Conservation (phyloP, 2,329 filamentous ascomycete species). For the Lasiodiplodia sp. region DNA sequence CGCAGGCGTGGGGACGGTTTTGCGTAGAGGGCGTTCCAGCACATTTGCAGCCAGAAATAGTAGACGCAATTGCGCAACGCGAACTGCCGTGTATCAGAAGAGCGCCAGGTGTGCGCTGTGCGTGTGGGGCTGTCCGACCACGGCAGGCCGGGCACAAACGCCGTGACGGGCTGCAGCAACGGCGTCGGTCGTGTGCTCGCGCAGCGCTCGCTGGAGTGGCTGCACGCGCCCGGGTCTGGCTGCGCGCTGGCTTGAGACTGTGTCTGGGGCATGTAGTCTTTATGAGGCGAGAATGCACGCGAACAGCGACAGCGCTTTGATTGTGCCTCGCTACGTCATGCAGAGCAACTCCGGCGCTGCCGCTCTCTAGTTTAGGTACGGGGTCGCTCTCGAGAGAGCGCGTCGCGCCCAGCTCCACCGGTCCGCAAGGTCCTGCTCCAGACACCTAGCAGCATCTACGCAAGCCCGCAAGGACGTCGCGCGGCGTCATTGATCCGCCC, state of each 20-base stretch:
- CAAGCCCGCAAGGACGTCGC: constrained; percentile 8
- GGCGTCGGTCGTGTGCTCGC: constrained; percentile 6
- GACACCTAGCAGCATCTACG: constrained; percentile 5
- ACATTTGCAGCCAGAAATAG: constrained; percentile 19
- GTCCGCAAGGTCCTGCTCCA: constrained; percentile 13
- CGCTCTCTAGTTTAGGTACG: constrained; percentile 7
- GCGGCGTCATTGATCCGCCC: constrained; percentile 23
- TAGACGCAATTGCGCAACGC: constrained; percentile 14
- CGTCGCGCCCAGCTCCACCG: constrained; percentile 25
- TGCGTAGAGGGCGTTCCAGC: constrained; percentile 16
- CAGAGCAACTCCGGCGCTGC: constrained; percentile 20
- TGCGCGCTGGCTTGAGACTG: not conserved
- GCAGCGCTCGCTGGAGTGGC: not conserved
- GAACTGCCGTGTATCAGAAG: not conserved
- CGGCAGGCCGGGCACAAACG: constrained; percentile 7
- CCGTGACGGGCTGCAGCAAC: constrained; percentile 16
- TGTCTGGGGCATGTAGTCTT: constrained; percentile 7
- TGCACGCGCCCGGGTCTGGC: constrained; percentile 10
- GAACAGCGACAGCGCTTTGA: constrained; percentile 15
- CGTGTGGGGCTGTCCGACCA: constrained; percentile 20
- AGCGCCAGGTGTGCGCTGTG: not conserved
- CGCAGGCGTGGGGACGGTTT: not conserved
- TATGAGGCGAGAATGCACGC: constrained; percentile 23
- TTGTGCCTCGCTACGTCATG: constrained; percentile 8
- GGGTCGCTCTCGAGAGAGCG: constrained; percentile 18